These are phyloP conservation scores for Mycena chlorophos DNA, from an alignment of 768 basidiomycete genomes.

Conservation along the genomic window DNA sequence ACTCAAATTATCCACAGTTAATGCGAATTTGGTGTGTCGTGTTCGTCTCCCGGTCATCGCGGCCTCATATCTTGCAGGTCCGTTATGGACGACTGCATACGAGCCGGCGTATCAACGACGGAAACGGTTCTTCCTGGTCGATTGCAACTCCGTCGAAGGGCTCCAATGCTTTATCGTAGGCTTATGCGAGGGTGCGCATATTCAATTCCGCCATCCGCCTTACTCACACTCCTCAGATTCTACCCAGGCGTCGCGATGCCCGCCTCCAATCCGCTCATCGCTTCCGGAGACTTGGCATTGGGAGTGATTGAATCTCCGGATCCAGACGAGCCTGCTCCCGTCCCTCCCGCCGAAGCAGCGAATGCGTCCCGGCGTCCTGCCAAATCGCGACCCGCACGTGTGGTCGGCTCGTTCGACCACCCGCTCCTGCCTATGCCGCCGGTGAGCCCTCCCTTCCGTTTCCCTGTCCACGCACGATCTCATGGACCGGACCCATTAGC, in stretches of 20 bases:
- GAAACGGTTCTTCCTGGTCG: slow-evolving; percentile 87
- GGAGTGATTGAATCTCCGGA: slow-evolving; percentile 24
- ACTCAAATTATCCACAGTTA: slow-evolving; percentile 38
- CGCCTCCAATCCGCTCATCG: slow-evolving; percentile 24
- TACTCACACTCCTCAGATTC: slow-evolving; percentile 35
- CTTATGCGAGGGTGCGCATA: slow-evolving; percentile 79
- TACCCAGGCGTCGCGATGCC: slow-evolving; percentile 49
- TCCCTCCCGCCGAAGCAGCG: slow-evolving; percentile 19
- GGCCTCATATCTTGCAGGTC: too few relatives aligned
- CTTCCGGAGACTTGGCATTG: slow-evolving; percentile 31
- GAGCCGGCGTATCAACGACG: slow-evolving; percentile 75
- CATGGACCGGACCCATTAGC: slow-evolving; percentile 49
- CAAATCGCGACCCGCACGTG: slow-evolving; percentile 37
- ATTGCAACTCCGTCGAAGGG: slow-evolving; percentile 73
- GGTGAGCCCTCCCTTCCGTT: slow-evolving; percentile 51
- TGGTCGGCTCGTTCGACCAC: slow-evolving; percentile 80
- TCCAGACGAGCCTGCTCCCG: slow-evolving; percentile 14
- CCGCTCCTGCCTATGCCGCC: slow-evolving; percentile 79
- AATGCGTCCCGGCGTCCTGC: slow-evolving; percentile 16
- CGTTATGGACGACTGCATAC: slow-evolving; percentile 95
- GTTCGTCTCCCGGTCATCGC: too few relatives aligned
- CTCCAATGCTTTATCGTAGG: slow-evolving; percentile 85
- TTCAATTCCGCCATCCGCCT: slow-evolving; percentile 3
- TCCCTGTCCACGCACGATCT: neutral
- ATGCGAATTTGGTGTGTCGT: slow-evolving; percentile 82